These are phyloP conservation scores for Kuraishia floccosa DNA, from an alignment of 805 yeast genomes.

Conservation along the genomic window DNA sequence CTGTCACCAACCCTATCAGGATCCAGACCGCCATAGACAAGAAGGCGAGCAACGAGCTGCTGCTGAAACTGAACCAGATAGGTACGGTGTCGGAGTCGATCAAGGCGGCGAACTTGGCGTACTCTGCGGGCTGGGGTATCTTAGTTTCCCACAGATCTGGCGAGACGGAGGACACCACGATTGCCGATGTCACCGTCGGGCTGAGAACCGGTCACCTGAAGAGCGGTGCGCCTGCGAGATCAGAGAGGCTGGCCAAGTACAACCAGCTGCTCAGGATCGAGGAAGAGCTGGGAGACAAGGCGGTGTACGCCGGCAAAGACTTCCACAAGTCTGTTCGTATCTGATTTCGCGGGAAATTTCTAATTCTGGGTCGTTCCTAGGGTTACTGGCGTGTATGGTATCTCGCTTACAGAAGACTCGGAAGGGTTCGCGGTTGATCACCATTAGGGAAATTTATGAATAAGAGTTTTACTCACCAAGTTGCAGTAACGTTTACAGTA, in stretches of 20 bases:
- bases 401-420: no score
- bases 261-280: constrained; percentile 98
- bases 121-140: constrained; percentile 97
- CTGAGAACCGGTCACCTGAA: constrained; percentile 97
- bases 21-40: constrained; percentile 91
- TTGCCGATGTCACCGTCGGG: constrained; percentile 97
- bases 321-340: constrained; percentile 49
- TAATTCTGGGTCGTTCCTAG: no score
- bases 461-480: no score
- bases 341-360: not conserved
- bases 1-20: constrained; percentile 95
- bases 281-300: constrained; percentile 97
- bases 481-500: no score
- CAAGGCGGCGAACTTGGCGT: constrained; percentile 92
- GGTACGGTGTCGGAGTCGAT: constrained; percentile 95
- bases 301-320: constrained; percentile 86
- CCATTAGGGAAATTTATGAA: no score
- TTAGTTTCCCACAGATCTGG: constrained; percentile 99
- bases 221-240: constrained; percentile 99
- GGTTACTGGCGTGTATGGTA: no score
- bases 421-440: no score
- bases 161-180: constrained; percentile 98
- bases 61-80: constrained; percentile 97
- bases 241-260: constrained; percentile 98
- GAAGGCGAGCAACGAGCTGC: constrained; percentile 91